Evolutionary conservation across 2,329 filamentous ascomycete genomes (phyloP).

Genomic region (Diaporthe batatas): DNA sequence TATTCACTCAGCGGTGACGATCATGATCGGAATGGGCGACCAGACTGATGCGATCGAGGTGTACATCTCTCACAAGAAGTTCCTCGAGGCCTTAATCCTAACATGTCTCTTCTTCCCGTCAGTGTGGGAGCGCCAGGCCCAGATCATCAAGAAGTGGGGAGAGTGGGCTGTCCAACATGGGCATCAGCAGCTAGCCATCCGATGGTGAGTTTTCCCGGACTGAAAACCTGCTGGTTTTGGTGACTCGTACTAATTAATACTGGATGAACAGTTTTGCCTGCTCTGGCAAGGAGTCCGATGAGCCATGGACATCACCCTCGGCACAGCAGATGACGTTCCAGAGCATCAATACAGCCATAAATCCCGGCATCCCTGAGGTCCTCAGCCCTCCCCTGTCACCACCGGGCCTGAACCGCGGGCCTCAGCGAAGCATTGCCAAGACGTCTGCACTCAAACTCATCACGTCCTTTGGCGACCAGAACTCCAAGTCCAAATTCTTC

Average conservation of each 20-base stretch:
- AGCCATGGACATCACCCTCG: slow-evolving; percentile 89
- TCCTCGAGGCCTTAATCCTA: slow-evolving; percentile 92
- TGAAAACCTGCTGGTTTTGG: neutral
- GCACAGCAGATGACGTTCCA: slow-evolving; percentile 72
- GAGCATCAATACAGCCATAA: slow-evolving; percentile 52
- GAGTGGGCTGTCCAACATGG: slow-evolving; percentile 89
- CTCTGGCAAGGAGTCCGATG: slow-evolving; percentile 85
- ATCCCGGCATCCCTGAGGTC: slow-evolving; percentile 66
- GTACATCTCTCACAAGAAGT: slow-evolving; percentile 91
- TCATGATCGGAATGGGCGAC: slow-evolving; percentile 92
- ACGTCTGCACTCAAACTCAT: slow-evolving; percentile 90
- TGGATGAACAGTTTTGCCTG: slow-evolving; percentile 78
- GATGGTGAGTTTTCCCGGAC: slow-evolving; percentile 66
- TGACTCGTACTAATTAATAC: slow-evolving; percentile 21
- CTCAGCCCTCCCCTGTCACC: slow-evolving; percentile 82
- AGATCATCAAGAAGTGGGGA: slow-evolving; percentile 93
- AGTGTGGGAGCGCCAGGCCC: slow-evolving; percentile 92
- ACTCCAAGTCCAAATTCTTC: slow-evolving; percentile 75
- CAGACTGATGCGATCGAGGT: slow-evolving; percentile 95
- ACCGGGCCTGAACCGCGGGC: slow-evolving; percentile 71
- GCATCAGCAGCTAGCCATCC: slow-evolving; percentile 89
- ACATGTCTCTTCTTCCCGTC: slow-evolving; percentile 84
- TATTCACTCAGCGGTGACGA: slow-evolving; percentile 90
- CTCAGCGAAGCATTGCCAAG: slow-evolving; percentile 77
- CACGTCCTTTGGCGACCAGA: slow-evolving; percentile 82